Base-by-base conservation (phyloP, 495 filamentous ascomycete genomes). In the Penicillium fimorum region DNA sequence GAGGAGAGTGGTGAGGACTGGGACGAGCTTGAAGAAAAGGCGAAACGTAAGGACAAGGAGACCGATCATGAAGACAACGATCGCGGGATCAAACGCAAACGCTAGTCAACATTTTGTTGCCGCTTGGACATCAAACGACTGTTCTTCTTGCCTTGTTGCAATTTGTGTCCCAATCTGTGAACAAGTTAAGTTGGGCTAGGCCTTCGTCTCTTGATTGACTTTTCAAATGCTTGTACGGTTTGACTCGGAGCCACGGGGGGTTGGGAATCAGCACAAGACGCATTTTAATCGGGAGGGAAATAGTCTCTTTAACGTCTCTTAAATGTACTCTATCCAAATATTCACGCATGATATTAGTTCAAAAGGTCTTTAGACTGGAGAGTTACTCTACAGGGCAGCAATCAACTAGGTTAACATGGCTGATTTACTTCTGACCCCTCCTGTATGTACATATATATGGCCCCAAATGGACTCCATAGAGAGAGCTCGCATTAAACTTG, bases 1-100 rank as follows among this genome's bases (percentile, higher is more conserved):
- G 90, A 91, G 33, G 88, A 90, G 47, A 89, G 86, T 59, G 92
- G 90, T 41, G 91, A 96, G 69, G 90, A 93, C 58, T 96, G 91
- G 91, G 92, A 96, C 68, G 91, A 93, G 69, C 65, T 96, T 58
- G 92, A 96, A 76, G 83, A 84, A 73, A 95, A 96, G 75, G 91
- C 92, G 11, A 92, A 88, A 74, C 87, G 86, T 73, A 89, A 91
- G 69, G 92, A 97, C 74, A 76, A 85, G 56, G 91, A 96, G 72
- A 78, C 78, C 40, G 84, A 78, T 10, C 59, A 85, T 54, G 86
- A 89, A 6, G 90, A 91, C 44, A 91, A 92, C 63, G 86, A 87
- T 38, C 73, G 75, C 24, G 72, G 73, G 17, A 85, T 83, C 49
- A 85, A 83, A 69, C 73, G 76, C 53, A 83, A 83, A 72, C 74